Percentiles rank a stretch among this genome's conserved stretches.
Evolutionary conservation across 208 protist species (phyloP).

Genomic region (Acanthamoeba royreba): DNA sequence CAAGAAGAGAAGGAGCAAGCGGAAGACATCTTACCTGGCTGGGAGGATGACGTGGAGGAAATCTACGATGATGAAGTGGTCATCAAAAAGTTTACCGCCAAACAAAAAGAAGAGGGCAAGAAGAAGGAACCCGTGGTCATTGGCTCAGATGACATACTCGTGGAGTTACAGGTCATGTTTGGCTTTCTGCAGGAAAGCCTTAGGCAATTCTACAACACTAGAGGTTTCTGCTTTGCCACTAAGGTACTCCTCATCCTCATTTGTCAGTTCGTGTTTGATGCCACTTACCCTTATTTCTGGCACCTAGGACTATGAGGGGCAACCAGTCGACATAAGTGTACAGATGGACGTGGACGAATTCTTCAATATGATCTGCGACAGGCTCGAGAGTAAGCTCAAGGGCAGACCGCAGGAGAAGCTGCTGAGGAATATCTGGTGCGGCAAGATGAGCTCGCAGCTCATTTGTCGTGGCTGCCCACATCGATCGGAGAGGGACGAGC

Average conservation of each 20-base stretch:
- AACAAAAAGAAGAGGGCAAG: background rate
- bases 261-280: background rate
- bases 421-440: slow-evolving; percentile 68
- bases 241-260: background rate
- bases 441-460: slow-evolving; percentile 68
- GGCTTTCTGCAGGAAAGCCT: slow-evolving; percentile 59
- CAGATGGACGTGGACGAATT: slow-evolving; percentile 81
- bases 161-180: slow-evolving; percentile 65
- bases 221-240: slow-evolving; percentile 62
- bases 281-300: background rate
- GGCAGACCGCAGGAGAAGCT: slow-evolving; percentile 55
- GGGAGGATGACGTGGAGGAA: background rate
- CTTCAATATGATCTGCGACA: slow-evolving; percentile 71
- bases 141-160: slow-evolving; percentile 50
- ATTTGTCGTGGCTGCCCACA: slow-evolving; percentile 72
- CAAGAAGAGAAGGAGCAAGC: background rate
- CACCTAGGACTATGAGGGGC: slow-evolving; percentile 63
- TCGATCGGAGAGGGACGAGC: slow-evolving; percentile 65
- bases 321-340: slow-evolving; percentile 47
- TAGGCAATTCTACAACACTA: slow-evolving; percentile 66
- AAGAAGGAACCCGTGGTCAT: background rate
- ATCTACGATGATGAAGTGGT: background rate
- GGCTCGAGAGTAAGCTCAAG: slow-evolving; percentile 57
- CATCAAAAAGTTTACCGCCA: background rate
- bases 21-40: background rate